A percentile compares a stretch with the other conserved stretches of the same genome.
Conservation (phyloP, 2,329 filamentous ascomycete genomes). For the Botrytis hyacinthi region DNA sequence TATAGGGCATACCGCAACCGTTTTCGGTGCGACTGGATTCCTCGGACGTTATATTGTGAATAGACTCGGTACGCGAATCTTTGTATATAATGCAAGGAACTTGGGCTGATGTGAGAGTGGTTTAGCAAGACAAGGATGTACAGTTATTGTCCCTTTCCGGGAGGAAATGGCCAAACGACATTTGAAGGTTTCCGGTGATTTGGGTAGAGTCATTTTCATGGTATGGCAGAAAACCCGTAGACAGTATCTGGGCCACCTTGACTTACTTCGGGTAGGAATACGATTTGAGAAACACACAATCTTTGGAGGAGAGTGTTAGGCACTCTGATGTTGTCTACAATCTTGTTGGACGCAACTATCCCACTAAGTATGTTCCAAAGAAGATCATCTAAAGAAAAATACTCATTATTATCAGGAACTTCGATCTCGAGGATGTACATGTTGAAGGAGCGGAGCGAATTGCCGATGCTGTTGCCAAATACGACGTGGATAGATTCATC, state of each 20-base stretch:
- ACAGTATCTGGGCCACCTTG: not conserved
- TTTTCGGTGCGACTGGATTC: conserved; percentile 96
- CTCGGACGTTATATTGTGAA: conserved; percentile 97
- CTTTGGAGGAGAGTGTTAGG: conserved; percentile 92
- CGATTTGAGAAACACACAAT: conserved; percentile 89
- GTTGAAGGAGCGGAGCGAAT: conserved; percentile 91
- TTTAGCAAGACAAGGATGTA: conserved; percentile 87
- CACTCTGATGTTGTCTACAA: conserved; percentile 99
- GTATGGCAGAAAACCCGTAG: conserved; percentile 43
- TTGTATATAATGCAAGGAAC: not conserved
- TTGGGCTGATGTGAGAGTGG: conserved; percentile 29
- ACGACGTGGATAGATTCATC: conserved; percentile 94
- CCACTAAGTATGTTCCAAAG: conserved; percentile 71
- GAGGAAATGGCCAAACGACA: conserved; percentile 99
- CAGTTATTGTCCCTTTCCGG: conserved; percentile 86
- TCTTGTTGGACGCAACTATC: conserved; percentile 88
- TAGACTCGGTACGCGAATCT: conserved; percentile 64
- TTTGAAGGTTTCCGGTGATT: conserved; percentile 91
- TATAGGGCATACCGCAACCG: conserved; percentile 87
- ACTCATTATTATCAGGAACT: conserved; percentile 67
- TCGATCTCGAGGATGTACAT: conserved; percentile 87
- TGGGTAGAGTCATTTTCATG: conserved; percentile 85
- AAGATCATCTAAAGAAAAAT: not conserved
- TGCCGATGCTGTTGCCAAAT: conserved; percentile 91
- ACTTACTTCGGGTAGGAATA: conserved; percentile 63